Base-by-base conservation (phyloP, 75 land plant genomes). In the Pinus taeda region DNA sequence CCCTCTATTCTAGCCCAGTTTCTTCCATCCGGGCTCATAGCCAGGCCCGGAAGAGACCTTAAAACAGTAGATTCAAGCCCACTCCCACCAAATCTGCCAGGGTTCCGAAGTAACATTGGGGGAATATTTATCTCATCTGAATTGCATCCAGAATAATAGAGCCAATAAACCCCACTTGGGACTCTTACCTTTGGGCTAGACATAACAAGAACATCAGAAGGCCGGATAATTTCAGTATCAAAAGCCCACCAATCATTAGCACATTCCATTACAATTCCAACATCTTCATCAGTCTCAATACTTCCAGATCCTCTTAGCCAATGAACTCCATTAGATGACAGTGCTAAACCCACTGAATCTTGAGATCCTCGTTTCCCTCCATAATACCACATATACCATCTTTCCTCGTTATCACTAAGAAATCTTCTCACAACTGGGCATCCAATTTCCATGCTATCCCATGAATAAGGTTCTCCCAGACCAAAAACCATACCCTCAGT, bases 371-470 rank as follows among this genome's bases (percentile, higher is more conserved):
- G 73, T 26, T 33, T 79, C 42, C 39, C 65, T 57, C 90, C 95
- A 74, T 87, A 75, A 75, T 93, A 91, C 95, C 95, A 93, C 93
- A 93, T 87, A 79, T 85, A 81, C 95, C 95, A 93, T 58, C 95
- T 82, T 61, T 93, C 93, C 73, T 88, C 90, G 24, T 93, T 85
- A 81, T 93, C 95, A 45, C 91, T 78, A n/a, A 93, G 33, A 81
- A 59, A 91, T 58, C 95, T 84, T 62, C 85, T 89, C 66, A 93
- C 93, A 20, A 93, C 87, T 6, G 95, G 93, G 6, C 87, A 85
- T 15, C 93, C 91, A 17, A 91, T 70, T 56, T 83, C 84, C 12
- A 63, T 63, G 30, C 82, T 69, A 70, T 93, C 95, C 95, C 95
- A 93, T 15, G 91, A 81, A 13, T 65, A 77, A 5, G 15, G 17